Evolutionary conservation across 2,329 filamentous ascomycete species (phyloP).

Genomic region (Botrytis pseudocinerea): DNA sequence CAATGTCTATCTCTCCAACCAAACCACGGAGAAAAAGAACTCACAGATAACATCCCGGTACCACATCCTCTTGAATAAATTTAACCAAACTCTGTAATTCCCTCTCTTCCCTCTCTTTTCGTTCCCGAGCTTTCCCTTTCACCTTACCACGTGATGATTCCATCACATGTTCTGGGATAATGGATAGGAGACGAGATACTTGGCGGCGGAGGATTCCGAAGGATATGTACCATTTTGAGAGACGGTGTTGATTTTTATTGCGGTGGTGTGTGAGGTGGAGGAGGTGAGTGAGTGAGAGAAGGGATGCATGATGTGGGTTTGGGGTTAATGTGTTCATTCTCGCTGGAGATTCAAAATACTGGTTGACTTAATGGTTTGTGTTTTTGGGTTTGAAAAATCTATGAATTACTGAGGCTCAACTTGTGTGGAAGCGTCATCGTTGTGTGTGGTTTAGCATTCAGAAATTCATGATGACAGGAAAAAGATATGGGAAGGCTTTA

Average conservation of each 20-base stretch:
- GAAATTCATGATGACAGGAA: background rate
- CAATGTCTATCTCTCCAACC: background rate
- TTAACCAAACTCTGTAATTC: constrained; percentile 35
- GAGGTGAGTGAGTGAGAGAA: constrained; percentile 49
- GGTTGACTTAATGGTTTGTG: background rate
- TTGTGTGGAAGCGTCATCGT: background rate
- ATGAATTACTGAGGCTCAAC: background rate
- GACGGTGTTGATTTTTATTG: constrained; percentile 88
- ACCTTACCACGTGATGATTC: constrained; percentile 19
- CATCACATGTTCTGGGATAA: constrained; percentile 19
- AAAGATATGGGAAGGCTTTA: background rate
- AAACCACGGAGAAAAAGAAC: constrained; percentile 43
- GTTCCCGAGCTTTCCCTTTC: constrained; percentile 26
- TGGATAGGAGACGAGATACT: constrained; percentile 53
- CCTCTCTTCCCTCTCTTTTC: constrained; percentile 38
- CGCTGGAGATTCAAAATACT: fast-evolving
- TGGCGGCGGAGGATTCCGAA: constrained; percentile 72
- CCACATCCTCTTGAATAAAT: constrained; percentile 46
- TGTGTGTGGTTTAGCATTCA: background rate
- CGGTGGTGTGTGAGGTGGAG: constrained; percentile 76
- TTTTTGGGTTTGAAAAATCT: background rate
- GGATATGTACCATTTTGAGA: constrained; percentile 76
- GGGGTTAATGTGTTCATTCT: background rate
- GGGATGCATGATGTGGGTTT: constrained; percentile 18
- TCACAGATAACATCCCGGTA: constrained; percentile 49